Conservation (phyloP, 352 stramenopile genomes). For the Phytopythium boreale region DNA sequence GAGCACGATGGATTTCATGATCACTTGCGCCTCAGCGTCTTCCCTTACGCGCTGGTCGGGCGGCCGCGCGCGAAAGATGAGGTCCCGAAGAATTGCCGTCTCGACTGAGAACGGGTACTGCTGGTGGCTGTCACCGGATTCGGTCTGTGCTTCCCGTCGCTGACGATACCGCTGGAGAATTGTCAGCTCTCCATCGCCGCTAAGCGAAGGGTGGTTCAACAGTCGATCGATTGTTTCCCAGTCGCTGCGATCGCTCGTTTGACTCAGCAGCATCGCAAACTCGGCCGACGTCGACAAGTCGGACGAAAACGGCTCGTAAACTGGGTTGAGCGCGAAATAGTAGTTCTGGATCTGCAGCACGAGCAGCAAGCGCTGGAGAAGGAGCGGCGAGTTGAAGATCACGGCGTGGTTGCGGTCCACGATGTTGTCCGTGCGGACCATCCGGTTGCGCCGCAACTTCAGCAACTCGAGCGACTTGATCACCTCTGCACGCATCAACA, state of each 20-base stretch:
- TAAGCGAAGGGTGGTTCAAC: conserved; percentile 43
- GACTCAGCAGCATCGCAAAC: conserved; percentile 77
- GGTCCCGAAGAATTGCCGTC: conserved; percentile 60
- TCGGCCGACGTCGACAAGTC: conserved; percentile 79
- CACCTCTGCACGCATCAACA: conserved; percentile 47
- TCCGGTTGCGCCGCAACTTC: conserved; percentile 75
- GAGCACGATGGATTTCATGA: conserved; percentile 93
- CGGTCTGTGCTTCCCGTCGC: conserved; percentile 4
- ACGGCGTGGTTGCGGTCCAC: conserved; percentile 93
- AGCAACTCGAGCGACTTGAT: conserved; percentile 94
- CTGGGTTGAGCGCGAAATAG: conserved; percentile 77
- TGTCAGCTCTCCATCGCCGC: conserved; percentile 41
- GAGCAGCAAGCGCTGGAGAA: conserved; percentile 69
- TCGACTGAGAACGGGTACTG: conserved; percentile 57
- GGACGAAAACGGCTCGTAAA: conserved; percentile 81
- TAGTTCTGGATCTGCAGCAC: conserved; percentile 85
- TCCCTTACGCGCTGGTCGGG: conserved; percentile 52
- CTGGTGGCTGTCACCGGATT: conserved; percentile 8
- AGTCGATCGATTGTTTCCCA: conserved; percentile 74
- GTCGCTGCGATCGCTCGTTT: conserved; percentile 68
- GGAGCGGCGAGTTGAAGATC: conserved; percentile 82
- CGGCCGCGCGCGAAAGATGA: conserved; percentile 69
- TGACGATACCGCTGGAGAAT: conserved; percentile 46
- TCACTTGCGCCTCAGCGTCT: conserved; percentile 71
- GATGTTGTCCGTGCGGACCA: conserved; percentile 78